A percentile compares a stretch with the other conserved stretches of the same genome.
Evolutionary conservation across 2,329 filamentous ascomycete genomes (phyloP).

Genomic region (Neonectria sp.): DNA sequence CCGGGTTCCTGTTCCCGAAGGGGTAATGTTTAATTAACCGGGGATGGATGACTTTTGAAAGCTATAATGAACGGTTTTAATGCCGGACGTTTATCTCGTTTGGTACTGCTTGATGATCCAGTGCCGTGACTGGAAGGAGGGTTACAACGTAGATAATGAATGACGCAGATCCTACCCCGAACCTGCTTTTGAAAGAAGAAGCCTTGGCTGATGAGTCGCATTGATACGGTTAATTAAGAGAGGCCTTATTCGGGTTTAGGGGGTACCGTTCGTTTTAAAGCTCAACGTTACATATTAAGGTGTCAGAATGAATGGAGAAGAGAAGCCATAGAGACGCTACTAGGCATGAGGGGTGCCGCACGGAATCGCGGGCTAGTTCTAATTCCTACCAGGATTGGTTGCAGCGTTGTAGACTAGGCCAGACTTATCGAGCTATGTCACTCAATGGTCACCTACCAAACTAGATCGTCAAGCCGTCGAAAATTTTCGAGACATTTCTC

Average conservation of each 20-base stretch:
- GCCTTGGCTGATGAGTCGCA: not conserved
- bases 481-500: not conserved
- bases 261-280: not conserved
- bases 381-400: not conserved
- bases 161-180: not conserved
- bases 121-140: not conserved
- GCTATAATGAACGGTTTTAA: not conserved
- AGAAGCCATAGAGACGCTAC: not conserved
- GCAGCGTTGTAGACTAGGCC: not conserved
- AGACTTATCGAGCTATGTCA: not conserved
- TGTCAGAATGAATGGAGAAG: not conserved
- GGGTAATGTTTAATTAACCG: not conserved
- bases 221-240: not conserved
- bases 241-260: not conserved
- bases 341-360: not conserved
- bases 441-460: not conserved
- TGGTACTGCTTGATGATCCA: not conserved
- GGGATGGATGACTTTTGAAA: not conserved
- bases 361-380: not conserved
- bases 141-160: not conserved
- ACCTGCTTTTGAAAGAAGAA: not conserved
- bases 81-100: not conserved
- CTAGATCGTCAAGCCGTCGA: not conserved
- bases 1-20: not conserved
- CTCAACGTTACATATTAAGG: not conserved